Evolutionary conservation across 257 asterid species (phyloP).

Genomic region (Knoxia roxburghii): DNA sequence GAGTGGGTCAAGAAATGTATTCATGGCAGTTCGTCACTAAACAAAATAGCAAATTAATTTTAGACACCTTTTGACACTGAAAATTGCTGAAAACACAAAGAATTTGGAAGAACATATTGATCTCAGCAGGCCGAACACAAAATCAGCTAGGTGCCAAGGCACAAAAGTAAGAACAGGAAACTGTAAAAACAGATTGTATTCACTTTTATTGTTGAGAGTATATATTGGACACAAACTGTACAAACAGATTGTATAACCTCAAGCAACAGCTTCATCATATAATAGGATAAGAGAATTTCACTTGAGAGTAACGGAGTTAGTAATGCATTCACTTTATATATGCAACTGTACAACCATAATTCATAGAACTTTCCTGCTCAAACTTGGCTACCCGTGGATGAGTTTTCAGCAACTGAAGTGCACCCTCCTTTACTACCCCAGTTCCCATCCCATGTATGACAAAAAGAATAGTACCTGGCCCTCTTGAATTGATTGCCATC

Average conservation of each 20-base stretch:
- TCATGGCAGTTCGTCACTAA: no score
- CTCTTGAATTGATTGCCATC: constrained; percentile 59
- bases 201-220: not conserved
- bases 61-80: not conserved
- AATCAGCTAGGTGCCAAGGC: not conserved
- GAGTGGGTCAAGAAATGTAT: no score
- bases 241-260: not conserved
- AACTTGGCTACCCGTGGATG: constrained; percentile 75
- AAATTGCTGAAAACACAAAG: not conserved
- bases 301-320: not conserved
- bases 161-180: not conserved
- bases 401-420: constrained; percentile 40
- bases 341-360: constrained; percentile 88
- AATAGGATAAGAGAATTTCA: not conserved
- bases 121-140: not conserved
- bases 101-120: not conserved
- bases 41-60: no score
- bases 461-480: constrained; percentile 68
- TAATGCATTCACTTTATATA: constrained; percentile 52
- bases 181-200: not conserved
- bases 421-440: constrained; percentile 76
- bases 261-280: not conserved
- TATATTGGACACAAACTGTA: not conserved
- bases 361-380: constrained; percentile 78
- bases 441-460: constrained; percentile 94